Base-by-base conservation (phyloP, 1,139 yeast genomes). In the Pichia sorboxylosa region DNA sequence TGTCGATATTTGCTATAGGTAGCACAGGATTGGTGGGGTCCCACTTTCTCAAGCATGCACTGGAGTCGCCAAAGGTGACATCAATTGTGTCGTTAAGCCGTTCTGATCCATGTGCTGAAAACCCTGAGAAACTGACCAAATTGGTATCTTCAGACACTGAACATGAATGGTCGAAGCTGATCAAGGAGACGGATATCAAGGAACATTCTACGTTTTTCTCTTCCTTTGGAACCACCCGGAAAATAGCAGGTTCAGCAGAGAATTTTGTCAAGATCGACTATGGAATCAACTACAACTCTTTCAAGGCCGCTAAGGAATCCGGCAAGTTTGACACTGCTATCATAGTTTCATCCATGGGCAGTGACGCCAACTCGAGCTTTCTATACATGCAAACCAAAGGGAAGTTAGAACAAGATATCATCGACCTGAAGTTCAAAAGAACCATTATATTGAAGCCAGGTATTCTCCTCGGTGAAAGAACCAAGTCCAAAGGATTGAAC, bases 361-460 rank as follows among this genome's bases (percentile, higher is more conserved):
- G 93, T 1, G 59, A 57, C 39, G 44, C 66, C 2, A 44, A 47
- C 20, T 77, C 90, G 0, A 46, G 43, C n/a, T 60, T 79, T 28
- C 63, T 71, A 1, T 83, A 82, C 47, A 37, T 69, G 31, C 63
- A 61, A 43, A 62, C 73, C 46, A 79, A 79, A 47, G 87, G 87
- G 14, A 61, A 69, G 36, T 58, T 78, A 35, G 90, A 79, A 48
- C 63, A 72, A 26, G 79, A 69, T 32, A 57, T 78, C 4, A 53
- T 63, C 30, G 71, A 58, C 0, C 58, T 81, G 36, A 66, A 62
- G 15, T 82, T 81, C 52, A 74, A 75, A n/a, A 61, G 70, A 34
- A 72, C 83, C 1, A 63, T 80, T 28, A 75, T 82, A 38, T 51
- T 83, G 34, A 64, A 79, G 47, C 94, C 94, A 0, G 93, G 93